Base-by-base conservation (phyloP, 176 grass and related monocot species). In the Oryza coarctata region DNA sequence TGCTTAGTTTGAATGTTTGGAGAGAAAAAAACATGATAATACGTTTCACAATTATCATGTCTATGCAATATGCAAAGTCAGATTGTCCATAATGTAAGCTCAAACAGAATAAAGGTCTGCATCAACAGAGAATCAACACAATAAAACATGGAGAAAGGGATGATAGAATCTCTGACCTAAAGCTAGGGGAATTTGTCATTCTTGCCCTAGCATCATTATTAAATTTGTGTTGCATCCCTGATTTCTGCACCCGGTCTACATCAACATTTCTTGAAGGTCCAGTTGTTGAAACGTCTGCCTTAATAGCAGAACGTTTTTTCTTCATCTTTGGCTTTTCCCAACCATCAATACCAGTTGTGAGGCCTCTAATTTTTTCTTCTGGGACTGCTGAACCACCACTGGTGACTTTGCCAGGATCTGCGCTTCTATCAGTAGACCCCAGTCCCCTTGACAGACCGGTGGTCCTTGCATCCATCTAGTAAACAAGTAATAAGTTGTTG, bases 291-390 rank as follows among this genome's bases (percentile, higher is more conserved):
- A 84, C 61, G 34, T 94, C 94, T 43, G 90, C 74, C 67, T 97
- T 97, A 36, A 94, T 88, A 25, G 79, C 69, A 88, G 94, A 97
- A 32, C 94, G 92, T 12, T 89, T 97, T 86, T 92, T 97, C 88
- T 92, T 97, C 80, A 94, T 72, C 66, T 90, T 97, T 47, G 87
- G 91, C 63, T 97, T 97, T 65, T 94, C 89, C 94, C 91, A 94
- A 67, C 90, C 81, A 75, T 96, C 91, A 87, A 87, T 88, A 63
- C 63, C 79, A 79, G 79, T 88, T 72, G 88, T 45, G 41, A 97
- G 74, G 40, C 83, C 92, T 73, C 78, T 85, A 67, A 8, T 45
- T 86, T 97, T 97, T 65, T 94, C 92, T 88, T 90, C 92, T 26
- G 86, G 50, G 18, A 73, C 64, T 84, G 73, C 73, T 63, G 73